Evolutionary conservation across 2,329 filamentous ascomycete genomes (phyloP).

Genomic region (Biscogniauxia sp.): DNA sequence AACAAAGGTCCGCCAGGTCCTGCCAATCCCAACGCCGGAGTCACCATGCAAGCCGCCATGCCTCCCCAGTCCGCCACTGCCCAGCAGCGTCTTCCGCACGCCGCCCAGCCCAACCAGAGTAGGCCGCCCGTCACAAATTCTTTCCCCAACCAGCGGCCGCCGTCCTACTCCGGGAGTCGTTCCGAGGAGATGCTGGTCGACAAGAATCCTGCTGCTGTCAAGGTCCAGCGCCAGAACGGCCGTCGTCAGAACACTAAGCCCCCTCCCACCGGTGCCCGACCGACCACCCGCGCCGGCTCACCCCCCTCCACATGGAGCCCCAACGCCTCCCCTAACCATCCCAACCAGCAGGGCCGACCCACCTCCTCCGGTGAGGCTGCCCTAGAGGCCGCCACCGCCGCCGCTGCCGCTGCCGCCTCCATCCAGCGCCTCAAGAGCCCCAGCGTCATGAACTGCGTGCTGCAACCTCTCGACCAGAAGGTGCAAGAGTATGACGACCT

Average conservation of each 20-base stretch:
- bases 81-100: slow-evolving; percentile 12
- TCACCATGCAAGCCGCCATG: slow-evolving; percentile 10
- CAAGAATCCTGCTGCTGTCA: slow-evolving; percentile 17
- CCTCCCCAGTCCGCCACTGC: slow-evolving; percentile 14
- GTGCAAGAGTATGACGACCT: slow-evolving; percentile 42
- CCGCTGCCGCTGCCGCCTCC: slow-evolving; percentile 2
- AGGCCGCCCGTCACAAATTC: slow-evolving; percentile 30
- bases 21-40: slow-evolving; percentile 13
- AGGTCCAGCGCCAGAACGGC: slow-evolving; percentile 28
- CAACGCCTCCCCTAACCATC: slow-evolving; percentile 20
- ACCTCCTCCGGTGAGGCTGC: slow-evolving; percentile 6
- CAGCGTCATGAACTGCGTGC: slow-evolving; percentile 41
- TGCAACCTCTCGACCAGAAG: slow-evolving; percentile 45
- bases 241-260: slow-evolving; percentile 19
- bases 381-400: slow-evolving; percentile 9
- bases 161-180: slow-evolving; percentile 31
- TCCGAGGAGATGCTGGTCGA: slow-evolving; percentile 33
- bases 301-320: slow-evolving; percentile 23
- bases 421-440: slow-evolving; percentile 45
- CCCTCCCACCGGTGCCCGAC: slow-evolving; percentile 19
- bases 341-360: slow-evolving; percentile 9
- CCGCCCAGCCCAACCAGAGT: slow-evolving; percentile 21
- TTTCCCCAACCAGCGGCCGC: slow-evolving; percentile 26
- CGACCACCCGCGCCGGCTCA: slow-evolving; percentile 22
- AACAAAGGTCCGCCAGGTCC: slow-evolving; percentile 20